phyloP scores from a whole-genome alignment of 495 filamentous ascomycete genomes.

The Saxophila tyrrhenica region DNA sequence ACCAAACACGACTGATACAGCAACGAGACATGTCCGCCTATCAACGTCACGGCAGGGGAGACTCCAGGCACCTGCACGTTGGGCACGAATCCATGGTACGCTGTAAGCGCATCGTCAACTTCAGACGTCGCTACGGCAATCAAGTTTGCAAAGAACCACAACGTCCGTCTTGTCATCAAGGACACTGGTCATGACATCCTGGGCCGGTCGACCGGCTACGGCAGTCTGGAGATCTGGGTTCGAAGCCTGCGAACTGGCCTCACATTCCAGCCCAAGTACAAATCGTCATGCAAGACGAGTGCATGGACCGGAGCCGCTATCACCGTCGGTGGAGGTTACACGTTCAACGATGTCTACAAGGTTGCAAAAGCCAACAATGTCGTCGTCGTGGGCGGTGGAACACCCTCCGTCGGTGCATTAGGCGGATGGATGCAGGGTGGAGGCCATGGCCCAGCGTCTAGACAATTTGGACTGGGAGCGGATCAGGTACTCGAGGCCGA shows the following conservation, averaged over 20 bases:
- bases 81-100: slow-evolving; percentile 1
- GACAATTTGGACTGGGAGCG: slow-evolving; percentile 11
- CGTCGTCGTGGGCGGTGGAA: slow-evolving; percentile 10
- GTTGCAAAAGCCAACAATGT: slow-evolving; percentile 5
- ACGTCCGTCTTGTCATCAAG: slow-evolving; percentile 8
- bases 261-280: slow-evolving; percentile 17
- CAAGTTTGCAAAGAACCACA: slow-evolving; percentile 3
- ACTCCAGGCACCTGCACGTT: slow-evolving; percentile 20
- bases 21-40: slow-evolving; percentile 24
- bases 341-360: slow-evolving; percentile 10
- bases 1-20: too few relatives aligned
- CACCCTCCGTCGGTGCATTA: slow-evolving; percentile 6
- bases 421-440: slow-evolving; percentile 17
- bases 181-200: slow-evolving; percentile 11
- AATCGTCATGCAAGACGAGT: slow-evolving; percentile 5
- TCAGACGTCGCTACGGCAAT: background rate
- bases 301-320: slow-evolving; percentile 30
- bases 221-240: slow-evolving; percentile 33
- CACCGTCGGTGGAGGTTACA: slow-evolving; percentile 30
- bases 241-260: slow-evolving; percentile 21
- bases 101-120: slow-evolving; percentile 3
- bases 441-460: slow-evolving; percentile 10
- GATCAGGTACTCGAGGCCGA: slow-evolving; percentile 14
- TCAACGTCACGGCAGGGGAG: slow-evolving; percentile 24
- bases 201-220: slow-evolving; percentile 27